A percentile compares a stretch with the other conserved stretches of the same genome.
phyloP scores from a whole-genome alignment of 2,329 filamentous ascomycete species.

The Bipolaris oryzae region DNA sequence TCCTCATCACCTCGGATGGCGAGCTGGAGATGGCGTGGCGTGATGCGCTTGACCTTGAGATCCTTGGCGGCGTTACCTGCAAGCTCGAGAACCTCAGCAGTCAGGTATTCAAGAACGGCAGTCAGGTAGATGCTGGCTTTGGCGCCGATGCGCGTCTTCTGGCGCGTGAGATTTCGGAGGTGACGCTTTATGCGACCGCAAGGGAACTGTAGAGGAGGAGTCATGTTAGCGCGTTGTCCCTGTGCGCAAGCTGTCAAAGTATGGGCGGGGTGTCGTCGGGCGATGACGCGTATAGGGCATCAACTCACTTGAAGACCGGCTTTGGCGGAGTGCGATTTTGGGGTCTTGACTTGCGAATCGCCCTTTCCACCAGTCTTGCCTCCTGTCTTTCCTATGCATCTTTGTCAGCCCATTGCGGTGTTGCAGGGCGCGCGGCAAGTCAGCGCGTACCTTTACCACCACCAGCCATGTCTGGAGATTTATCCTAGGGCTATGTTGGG shows the following conservation, averaged over 20 bases:
- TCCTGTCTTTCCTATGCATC: conserved; percentile 62
- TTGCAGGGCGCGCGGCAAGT: conserved; percentile 30
- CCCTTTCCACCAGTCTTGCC: conserved; percentile 90
- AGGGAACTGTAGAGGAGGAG: conserved; percentile 72
- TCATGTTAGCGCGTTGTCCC: conserved; percentile 34
- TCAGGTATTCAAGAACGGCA: conserved; percentile 96
- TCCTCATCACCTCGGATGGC: conserved; percentile 99
- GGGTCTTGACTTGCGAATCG: conserved; percentile 78
- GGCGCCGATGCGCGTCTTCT: conserved; percentile 99
- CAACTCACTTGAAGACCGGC: conserved; percentile 89
- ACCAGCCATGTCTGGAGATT: conserved; percentile 66
- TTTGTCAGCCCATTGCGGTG: conserved; percentile 25
- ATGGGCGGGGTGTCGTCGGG: conserved; percentile 30
- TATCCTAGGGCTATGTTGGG: conserved; percentile 29
- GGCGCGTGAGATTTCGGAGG: conserved; percentile 98
- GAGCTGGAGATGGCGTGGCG: conserved; percentile 94
- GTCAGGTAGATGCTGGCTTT: conserved; percentile 99
- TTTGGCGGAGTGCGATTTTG: conserved; percentile 92
- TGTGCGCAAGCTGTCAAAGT: conserved; percentile 14
- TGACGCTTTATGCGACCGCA: conserved; percentile 99
- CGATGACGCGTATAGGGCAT: conserved; percentile 26
- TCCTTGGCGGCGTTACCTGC: conserved; percentile 99
- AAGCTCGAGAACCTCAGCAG: conserved; percentile 95
- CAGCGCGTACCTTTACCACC: conserved; percentile 82
- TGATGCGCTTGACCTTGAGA: conserved; percentile 99